Conservation (phyloP, 768 basidiomycete species). For the Pisolithus sp. region DNA sequence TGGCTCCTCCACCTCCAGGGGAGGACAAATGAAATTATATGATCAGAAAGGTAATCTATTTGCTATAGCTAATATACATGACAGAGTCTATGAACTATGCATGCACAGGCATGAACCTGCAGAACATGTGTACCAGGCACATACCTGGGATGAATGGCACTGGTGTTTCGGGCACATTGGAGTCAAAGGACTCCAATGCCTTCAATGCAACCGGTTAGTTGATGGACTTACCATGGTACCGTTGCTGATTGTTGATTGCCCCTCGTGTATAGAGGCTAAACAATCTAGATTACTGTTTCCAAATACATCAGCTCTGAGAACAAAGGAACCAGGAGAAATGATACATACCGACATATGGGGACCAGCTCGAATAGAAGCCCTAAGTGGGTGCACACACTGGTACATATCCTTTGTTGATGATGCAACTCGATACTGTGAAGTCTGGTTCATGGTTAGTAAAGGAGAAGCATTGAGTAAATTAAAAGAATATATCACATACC, state of each 20-base stretch:
- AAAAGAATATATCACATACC: constrained; percentile 5
- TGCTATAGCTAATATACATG: background rate
- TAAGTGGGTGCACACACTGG: constrained; percentile 13
- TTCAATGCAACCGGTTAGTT: too few relatives aligned
- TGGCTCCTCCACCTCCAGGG: background rate
- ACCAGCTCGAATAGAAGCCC: constrained; percentile 10
- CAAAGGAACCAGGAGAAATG: background rate
- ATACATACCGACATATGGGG: constrained; percentile 23
- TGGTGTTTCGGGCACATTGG: too few relatives aligned
- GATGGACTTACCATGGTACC: background rate
- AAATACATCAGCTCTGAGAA: background rate
- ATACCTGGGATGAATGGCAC: too few relatives aligned
- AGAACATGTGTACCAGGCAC: too few relatives aligned
- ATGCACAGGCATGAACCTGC: too few relatives aligned
- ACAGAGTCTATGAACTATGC: too few relatives aligned
- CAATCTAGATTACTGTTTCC: background rate
- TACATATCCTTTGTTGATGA: constrained; percentile 22
- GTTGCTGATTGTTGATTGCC: background rate
- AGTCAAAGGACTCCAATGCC: too few relatives aligned
- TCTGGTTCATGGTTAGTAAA: constrained; percentile 20
- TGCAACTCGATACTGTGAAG: background rate
- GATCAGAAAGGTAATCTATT: background rate
- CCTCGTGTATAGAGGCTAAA: constrained; percentile 4
- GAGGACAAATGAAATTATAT: background rate
- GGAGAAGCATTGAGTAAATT: constrained; percentile 12